Base-by-base conservation (phyloP, 106 monocot species). In the Amphibolis antarctica region DNA sequence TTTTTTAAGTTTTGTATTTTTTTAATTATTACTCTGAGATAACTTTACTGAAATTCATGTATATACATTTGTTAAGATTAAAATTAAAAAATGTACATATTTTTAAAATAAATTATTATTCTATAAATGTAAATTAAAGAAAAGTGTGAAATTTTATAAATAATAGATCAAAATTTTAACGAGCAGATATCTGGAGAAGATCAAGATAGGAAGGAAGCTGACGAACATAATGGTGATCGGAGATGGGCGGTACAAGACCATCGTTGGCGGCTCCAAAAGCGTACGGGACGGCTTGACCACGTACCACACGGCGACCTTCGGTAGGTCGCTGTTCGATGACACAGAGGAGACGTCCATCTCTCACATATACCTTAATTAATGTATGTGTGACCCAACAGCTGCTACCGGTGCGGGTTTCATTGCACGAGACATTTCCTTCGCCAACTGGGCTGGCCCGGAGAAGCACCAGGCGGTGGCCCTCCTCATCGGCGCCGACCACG, bases 391-490 rank as follows among this genome's bases (percentile, higher is more conserved):
- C n/a, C 36, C 17, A 52, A 24, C 76, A 90, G 90, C 86, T 42
- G 70, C 78, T 29, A 63, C 75, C 0, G 86, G 90, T 0, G 58
- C 73, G 1, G 86, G 83, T 4, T 83, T 90, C 71, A 81, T 91
- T 44, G 78, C 83, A 56, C 69, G 65, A 42, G 86, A 86, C 67
- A 79, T 86, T 60, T 83, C 86, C 10, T 71, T 91, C 9, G 62
- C 76, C 66, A 91, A 91, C 69, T 68, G 52, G 67, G 86, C 91
- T 0, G 91, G 91, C 10, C 78, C 91, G 18, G 49, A 28, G 61
- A 83, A 81, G 74, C 83, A 81, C 71, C 91, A 91, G 68, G 86
- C 91, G 28, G 91, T 91, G 65, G 86, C 91, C 44, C 78, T 91
- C 21, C 86, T 83, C 1, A 46, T 86, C n/a, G 73, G 86, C 2